These are phyloP conservation scores for Dothidotthia symphoricarpi DNA, from an alignment of 2,329 filamentous ascomycete species.

Conservation along the genomic window DNA sequence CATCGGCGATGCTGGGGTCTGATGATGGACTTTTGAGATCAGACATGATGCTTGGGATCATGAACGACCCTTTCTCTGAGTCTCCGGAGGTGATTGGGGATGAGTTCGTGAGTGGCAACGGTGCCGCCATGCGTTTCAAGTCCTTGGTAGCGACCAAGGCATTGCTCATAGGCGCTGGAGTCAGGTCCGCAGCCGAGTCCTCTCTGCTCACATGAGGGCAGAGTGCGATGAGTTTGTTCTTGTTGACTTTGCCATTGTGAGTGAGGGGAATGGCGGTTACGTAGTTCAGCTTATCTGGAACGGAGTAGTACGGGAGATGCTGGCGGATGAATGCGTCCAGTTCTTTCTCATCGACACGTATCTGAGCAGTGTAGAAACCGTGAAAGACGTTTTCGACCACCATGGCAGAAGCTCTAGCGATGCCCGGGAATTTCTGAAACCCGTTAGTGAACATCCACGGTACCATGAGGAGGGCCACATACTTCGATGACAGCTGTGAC, in stretches of 20 bases:
- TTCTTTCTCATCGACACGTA: constrained; percentile 22
- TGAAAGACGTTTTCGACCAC: constrained; percentile 51
- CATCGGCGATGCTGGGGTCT: constrained; percentile 16
- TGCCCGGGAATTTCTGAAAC: constrained; percentile 42
- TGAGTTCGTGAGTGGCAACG: too few relatives aligned
- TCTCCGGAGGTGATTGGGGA: constrained; percentile 1
- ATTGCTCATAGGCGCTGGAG: too few relatives aligned
- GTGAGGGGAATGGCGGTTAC: constrained; percentile 52
- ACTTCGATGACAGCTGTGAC: constrained; percentile 44
- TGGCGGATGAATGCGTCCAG: constrained; percentile 45
- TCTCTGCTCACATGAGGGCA: too few relatives aligned
- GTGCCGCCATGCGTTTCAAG: too few relatives aligned
- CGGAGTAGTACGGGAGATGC: constrained; percentile 56
- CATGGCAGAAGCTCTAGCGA: constrained; percentile 51
- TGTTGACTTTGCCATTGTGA: constrained; percentile 58
- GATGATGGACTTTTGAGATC: constrained; percentile 10
- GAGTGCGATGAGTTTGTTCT: constrained; percentile 45
- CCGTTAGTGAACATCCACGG: constrained; percentile 4
- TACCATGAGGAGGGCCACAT: background rate
- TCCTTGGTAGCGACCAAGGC: too few relatives aligned
- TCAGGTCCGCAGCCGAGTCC: too few relatives aligned
- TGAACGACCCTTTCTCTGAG: constrained; percentile 11
- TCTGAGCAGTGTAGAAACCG: constrained; percentile 51
- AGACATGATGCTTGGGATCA: constrained; percentile 11
- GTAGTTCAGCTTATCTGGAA: constrained; percentile 50